These are phyloP conservation scores for Sanghuangporus weigelae DNA, from an alignment of 1,284 basidiomycete species.

Conservation along the genomic window DNA sequence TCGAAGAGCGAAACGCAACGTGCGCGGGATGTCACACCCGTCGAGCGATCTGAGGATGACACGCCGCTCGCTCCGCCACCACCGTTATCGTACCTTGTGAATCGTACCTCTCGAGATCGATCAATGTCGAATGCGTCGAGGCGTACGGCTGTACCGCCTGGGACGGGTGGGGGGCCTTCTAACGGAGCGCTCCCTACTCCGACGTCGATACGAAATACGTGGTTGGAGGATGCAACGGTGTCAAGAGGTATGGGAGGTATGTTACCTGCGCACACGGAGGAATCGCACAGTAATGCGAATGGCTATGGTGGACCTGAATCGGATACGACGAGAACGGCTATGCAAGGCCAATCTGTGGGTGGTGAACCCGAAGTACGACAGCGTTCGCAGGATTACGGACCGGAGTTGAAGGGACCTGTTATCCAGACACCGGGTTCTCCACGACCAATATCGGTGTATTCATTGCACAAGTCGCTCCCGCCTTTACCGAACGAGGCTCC, in stretches of 20 bases:
- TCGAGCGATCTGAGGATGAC: slow-evolving; percentile 56
- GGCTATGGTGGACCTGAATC: not conserved
- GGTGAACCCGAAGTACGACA: slow-evolving; percentile 55
- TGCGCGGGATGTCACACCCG: slow-evolving; percentile 33
- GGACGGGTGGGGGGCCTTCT: slow-evolving; percentile 23
- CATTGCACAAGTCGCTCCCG: slow-evolving; percentile 69
- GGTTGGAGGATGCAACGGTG: slow-evolving; percentile 10
- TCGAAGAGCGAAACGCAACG: slow-evolving; percentile 26
- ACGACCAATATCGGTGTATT: slow-evolving; percentile 35
- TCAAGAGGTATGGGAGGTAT: not conserved
- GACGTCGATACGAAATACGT: slow-evolving; percentile 16
- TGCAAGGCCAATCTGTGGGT: slow-evolving; percentile 31
- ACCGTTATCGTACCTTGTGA: slow-evolving; percentile 77
- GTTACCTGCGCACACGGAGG: slow-evolving; percentile 14
- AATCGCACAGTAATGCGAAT: slow-evolving; percentile 2
- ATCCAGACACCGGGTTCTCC: slow-evolving; percentile 25
- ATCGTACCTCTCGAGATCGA: slow-evolving; percentile 38
- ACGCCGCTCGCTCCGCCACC: slow-evolving; percentile 79
- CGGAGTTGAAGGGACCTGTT: slow-evolving; percentile 29
- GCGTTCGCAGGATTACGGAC: slow-evolving; percentile 32
- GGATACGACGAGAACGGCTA: slow-evolving; percentile 32
- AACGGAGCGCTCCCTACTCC: slow-evolving; percentile 9
- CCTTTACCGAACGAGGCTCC: slow-evolving; percentile 62
- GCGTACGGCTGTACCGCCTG: slow-evolving; percentile 62
- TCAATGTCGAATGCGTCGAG: slow-evolving; percentile 34